A percentile compares a stretch with the other conserved stretches of the same genome.
Evolutionary conservation across 176 grass and related monocot genomes (phyloP).

Genomic region (Dactylis glomerata): DNA sequence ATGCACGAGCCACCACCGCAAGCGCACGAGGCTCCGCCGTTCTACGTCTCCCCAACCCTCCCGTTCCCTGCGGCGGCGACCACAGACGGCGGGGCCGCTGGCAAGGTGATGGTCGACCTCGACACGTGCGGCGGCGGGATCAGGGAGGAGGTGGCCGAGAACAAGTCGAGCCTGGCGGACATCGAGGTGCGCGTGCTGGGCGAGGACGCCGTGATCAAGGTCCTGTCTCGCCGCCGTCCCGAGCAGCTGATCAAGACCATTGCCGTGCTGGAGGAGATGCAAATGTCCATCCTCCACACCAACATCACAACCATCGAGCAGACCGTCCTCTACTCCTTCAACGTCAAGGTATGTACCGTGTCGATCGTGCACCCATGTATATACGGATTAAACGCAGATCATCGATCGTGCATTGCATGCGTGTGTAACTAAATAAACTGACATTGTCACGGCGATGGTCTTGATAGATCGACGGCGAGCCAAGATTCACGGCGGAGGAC

Average conservation of each 20-base stretch:
- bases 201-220: conserved; percentile 85
- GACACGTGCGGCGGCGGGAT: conserved; percentile 28
- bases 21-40: conserved; percentile 8
- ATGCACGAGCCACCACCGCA: conserved; percentile 32
- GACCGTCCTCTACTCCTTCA: conserved; percentile 99
- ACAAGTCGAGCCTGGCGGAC: conserved; percentile 88
- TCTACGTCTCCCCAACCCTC: conserved; percentile 43
- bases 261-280: conserved; percentile 84
- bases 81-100: neutral
- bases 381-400: neutral
- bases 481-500: conserved; percentile 80
- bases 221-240: conserved; percentile 66
- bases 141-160: conserved; percentile 81
- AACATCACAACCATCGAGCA: conserved; percentile 99
- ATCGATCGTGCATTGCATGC: neutral
- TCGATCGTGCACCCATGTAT: neutral
- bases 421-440: neutral
- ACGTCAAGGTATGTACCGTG: conserved; percentile 61
- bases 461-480: conserved; percentile 64
- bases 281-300: conserved; percentile 85
- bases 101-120: conserved; percentile 58
- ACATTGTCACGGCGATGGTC: no score
- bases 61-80: conserved; percentile 35
- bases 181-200: conserved; percentile 85
- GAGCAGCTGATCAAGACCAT: conserved; percentile 88